phyloP scores from a whole-genome alignment of 2,329 filamentous ascomycete genomes.

The Thielaviopsis cerberus region DNA sequence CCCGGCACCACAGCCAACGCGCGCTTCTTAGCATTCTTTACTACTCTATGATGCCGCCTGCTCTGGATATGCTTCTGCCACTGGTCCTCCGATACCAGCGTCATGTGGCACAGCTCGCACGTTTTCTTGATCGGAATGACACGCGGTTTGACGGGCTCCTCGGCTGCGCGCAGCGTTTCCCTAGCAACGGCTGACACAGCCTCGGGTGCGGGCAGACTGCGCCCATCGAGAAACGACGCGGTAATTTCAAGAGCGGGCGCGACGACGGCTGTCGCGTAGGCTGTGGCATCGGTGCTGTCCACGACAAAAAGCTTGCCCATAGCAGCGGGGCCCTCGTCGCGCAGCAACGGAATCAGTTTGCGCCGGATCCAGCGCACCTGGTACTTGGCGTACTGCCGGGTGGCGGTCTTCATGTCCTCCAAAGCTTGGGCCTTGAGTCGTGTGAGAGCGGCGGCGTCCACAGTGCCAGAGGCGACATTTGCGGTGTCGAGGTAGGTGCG shows the following conservation, averaged over 20 bases:
- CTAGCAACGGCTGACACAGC: constrained; percentile 29
- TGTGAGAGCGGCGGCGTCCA: constrained; percentile 21
- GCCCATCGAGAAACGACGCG: constrained; percentile 40
- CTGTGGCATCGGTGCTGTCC: constrained; percentile 52
- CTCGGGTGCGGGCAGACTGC: constrained; percentile 32
- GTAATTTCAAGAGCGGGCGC: constrained; percentile 45
- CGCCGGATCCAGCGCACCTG: constrained; percentile 76
- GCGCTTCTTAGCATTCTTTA: constrained; percentile 20
- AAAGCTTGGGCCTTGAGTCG: constrained; percentile 40
- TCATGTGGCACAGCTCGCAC: constrained; percentile 57
- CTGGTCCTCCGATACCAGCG: constrained; percentile 35
- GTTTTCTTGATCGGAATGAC: constrained; percentile 37
- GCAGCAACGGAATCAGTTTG: constrained; percentile 56
- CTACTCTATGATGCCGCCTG: constrained; percentile 19
- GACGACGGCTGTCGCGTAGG: constrained; percentile 46
- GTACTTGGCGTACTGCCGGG: constrained; percentile 68
- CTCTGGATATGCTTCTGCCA: constrained; percentile 24
- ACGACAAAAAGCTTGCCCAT: constrained; percentile 53
- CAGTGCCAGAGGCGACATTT: constrained; percentile 15
- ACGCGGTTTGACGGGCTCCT: constrained; percentile 27
- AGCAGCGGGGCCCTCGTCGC: constrained; percentile 30
- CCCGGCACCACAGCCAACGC: constrained; percentile 19
- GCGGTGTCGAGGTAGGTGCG: constrained; percentile 45
- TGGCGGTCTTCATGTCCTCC: constrained; percentile 63
- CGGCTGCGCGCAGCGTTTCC: constrained; percentile 28